A percentile compares a stretch with the other conserved stretches of the same genome.
phyloP scores from a whole-genome alignment of 1,139 yeast genomes.

The Kodamaea sp. region DNA sequence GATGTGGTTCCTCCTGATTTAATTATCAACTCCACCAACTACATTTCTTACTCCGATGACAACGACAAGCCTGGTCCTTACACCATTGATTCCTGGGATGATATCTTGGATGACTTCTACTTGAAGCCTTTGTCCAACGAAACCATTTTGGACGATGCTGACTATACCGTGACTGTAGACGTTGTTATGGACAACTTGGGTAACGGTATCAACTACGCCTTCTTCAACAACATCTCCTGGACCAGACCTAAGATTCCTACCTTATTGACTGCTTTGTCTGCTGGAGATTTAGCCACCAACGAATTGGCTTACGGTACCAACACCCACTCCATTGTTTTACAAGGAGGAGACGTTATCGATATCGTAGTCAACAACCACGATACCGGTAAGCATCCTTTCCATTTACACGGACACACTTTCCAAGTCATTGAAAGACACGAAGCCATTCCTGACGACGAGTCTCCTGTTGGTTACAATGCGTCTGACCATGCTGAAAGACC shows the following conservation, averaged over 20 bases:
- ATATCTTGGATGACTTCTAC: slow-evolving; percentile 63
- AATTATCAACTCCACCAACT: slow-evolving; percentile 68
- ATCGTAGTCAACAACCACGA: slow-evolving; percentile 70
- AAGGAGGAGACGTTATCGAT: slow-evolving; percentile 67
- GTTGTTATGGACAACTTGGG: slow-evolving; percentile 78
- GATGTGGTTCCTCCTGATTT: slow-evolving; percentile 68
- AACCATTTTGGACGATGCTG: slow-evolving; percentile 63
- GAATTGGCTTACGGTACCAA: slow-evolving; percentile 63
- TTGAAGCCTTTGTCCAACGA: slow-evolving; percentile 56
- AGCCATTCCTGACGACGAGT: slow-evolving; percentile 34
- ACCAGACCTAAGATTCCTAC: slow-evolving; percentile 81
- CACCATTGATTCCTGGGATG: slow-evolving; percentile 42
- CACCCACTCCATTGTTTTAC: slow-evolving; percentile 71
- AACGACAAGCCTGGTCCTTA: slow-evolving; percentile 26
- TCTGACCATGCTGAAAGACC: slow-evolving; percentile 37
- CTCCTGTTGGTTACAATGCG: slow-evolving; percentile 43
- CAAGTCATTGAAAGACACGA: slow-evolving; percentile 51
- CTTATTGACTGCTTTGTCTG: slow-evolving; percentile 68
- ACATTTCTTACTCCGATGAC: slow-evolving; percentile 56
- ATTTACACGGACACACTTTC: slow-evolving; percentile 79
- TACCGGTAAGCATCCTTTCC: slow-evolving; percentile 87
- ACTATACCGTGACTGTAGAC: slow-evolving; percentile 61
- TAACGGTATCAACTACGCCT: slow-evolving; percentile 86
- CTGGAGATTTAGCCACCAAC: slow-evolving; percentile 61
- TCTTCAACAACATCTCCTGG: slow-evolving; percentile 83